Conservation (phyloP, 2,329 filamentous ascomycete species). For the Fusarium foetens region DNA sequence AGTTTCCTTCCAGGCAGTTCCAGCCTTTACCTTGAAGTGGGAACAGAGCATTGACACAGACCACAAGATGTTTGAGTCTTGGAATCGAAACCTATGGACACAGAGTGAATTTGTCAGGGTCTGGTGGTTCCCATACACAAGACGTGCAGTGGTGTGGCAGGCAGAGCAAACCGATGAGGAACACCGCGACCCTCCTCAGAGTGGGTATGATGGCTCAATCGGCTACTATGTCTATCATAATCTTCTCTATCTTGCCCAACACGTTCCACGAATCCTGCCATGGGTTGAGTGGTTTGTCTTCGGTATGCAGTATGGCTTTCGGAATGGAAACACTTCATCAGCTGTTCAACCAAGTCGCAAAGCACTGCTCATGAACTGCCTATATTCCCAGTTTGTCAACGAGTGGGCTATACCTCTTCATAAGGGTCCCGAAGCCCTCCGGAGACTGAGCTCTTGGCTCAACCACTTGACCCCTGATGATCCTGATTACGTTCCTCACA, state of each 20-base stretch:
- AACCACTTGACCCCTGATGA: conserved; percentile 71
- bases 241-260: conserved; percentile 82
- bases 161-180: conserved; percentile 80
- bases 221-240: conserved; percentile 95
- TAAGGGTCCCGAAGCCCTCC: conserved; percentile 87
- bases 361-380: conserved; percentile 93
- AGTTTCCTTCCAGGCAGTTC: conserved; percentile 83
- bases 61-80: conserved; percentile 72
- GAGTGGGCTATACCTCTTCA: conserved; percentile 94
- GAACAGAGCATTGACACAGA: conserved; percentile 81
- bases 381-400: conserved; percentile 98
- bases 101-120: conserved; percentile 89
- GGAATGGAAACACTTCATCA: conserved; percentile 71
- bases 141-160: conserved; percentile 87
- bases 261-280: conserved; percentile 80
- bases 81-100: conserved; percentile 82
- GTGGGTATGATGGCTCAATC: conserved; percentile 83
- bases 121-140: conserved; percentile 97
- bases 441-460: conserved; percentile 86
- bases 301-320: conserved; percentile 96
- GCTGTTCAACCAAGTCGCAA: conserved; percentile 83
- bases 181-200: conserved; percentile 66
- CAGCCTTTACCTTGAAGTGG: conserved; percentile 88
- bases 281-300: conserved; percentile 97
- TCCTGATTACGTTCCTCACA: conserved; percentile 68